Percentiles rank a stretch among this genome's conserved stretches.
Evolutionary conservation across 148 eudicot genomes (phyloP).

Genomic region (Arbutus unedo): DNA sequence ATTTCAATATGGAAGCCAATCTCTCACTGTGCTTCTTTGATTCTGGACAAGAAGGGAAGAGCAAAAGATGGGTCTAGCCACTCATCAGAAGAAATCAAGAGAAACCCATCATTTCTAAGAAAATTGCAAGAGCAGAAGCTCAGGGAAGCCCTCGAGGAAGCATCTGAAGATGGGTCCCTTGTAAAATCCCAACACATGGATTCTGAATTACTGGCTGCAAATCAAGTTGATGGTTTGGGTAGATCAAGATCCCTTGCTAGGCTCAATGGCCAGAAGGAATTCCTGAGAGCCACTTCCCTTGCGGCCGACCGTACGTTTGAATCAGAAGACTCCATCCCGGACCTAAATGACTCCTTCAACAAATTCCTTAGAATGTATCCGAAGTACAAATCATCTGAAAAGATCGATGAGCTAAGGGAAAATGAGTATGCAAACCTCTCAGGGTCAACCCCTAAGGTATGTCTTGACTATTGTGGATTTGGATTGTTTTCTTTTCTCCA

Average conservation of each 20-base stretch:
- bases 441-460: constrained; percentile 65
- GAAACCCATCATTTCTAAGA: constrained; percentile 52
- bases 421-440: constrained; percentile 81
- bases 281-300: constrained; percentile 83
- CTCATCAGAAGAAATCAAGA: constrained; percentile 40
- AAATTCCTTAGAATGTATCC: constrained; percentile 94
- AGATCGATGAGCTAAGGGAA: constrained; percentile 77
- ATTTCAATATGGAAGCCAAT: constrained; percentile 93
- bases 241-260: constrained; percentile 81
- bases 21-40: constrained; percentile 72
- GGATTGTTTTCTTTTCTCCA: constrained; percentile 93
- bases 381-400: constrained; percentile 67
- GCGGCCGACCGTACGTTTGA: constrained; percentile 73
- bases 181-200: constrained; percentile 65
- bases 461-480: constrained; percentile 96
- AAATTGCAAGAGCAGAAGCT: constrained; percentile 76
- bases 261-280: constrained; percentile 71
- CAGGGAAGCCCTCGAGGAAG: constrained; percentile 90
- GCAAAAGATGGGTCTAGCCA: constrained; percentile 55
- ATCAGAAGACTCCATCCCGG: constrained; percentile 67
- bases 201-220: constrained; percentile 32
- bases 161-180: constrained; percentile 92
- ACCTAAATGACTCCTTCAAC: constrained; percentile 54
- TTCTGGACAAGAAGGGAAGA: constrained; percentile 73
- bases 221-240: constrained; percentile 65